Evolutionary conservation across 495 filamentous ascomycete species (phyloP), one percentile per base, ranked within the genome.

Genomic region (Bombardia bombarda): DNA sequence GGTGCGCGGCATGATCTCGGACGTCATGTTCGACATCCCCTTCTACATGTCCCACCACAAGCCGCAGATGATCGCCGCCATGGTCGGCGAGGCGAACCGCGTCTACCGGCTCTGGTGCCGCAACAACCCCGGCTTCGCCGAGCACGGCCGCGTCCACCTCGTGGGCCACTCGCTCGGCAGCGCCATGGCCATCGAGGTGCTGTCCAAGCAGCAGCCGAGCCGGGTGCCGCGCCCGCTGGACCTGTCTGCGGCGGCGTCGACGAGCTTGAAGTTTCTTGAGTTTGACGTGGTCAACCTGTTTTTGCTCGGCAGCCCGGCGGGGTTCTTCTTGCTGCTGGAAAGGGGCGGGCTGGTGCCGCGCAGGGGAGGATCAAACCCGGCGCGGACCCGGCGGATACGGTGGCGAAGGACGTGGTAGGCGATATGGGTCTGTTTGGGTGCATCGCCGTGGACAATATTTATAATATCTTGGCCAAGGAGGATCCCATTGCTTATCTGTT

Each of bases 1-100:
- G 4, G 83, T 98, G 0, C 80, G 92, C 8, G 85, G 83, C 49
- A 73, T 98, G 50, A 89, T 98, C 47, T 89, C 84, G 41, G 92
- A 98, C 58, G 88, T 98, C 42, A 94, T 98, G 86, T 79, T 95
- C 4, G 92, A 98, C 57, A 87, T 98, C 25, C 92, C 92, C 0
- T 95, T 94, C 52, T 98, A 97, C 62, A 78, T 98, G 48, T 95
- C 90, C 1, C 85, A 92, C 51, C 92, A 95, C 62, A 92, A 96
- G 51, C 79, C 83, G 1, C 94, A 87, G 63, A 97, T 98, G 89
- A 82, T 94, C 21, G 73, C 80, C 40, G 90, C 90, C 1, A 81
- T 95, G 18, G 80, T 90, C n/a, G 71, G 69, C 53, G 92, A 98
- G 63, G 92, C 92, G 1, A 98, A 98, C 52, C 78, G 92, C 2